Conservation (phyloP, 805 yeast species). For the Ogataea thermomethanolica region DNA sequence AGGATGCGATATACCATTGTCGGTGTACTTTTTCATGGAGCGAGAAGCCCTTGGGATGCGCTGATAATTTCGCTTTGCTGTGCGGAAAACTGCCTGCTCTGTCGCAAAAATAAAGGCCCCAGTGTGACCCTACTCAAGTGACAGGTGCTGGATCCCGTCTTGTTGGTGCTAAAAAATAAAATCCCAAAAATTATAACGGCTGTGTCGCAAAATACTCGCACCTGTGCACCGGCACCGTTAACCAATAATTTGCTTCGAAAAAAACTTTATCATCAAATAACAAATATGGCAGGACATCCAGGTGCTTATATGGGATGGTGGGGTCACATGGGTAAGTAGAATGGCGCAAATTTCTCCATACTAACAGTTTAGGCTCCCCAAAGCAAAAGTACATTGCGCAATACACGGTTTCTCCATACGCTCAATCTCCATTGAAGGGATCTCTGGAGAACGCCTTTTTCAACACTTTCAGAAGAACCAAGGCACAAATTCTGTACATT, state of each 20-base stretch:
- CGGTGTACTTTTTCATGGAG: conserved; percentile 10
- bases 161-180: not conserved
- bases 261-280: conserved; percentile 9
- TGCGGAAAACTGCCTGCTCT: too few species aligned
- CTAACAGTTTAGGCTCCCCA: conserved; percentile 48
- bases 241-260: conserved; percentile 9
- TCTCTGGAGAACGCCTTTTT: conserved; percentile 79
- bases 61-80: too few species aligned
- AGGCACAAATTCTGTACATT: conserved; percentile 76
- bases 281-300: conserved; percentile 63
- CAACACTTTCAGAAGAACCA: conserved; percentile 93
- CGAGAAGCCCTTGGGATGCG: not conserved
- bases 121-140: not conserved
- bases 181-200: not conserved
- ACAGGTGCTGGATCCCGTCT: not conserved
- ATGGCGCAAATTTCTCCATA: not conserved
- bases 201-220: not conserved
- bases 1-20: conserved; percentile 15
- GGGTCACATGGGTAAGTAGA: conserved; percentile 73
- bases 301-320: conserved; percentile 96
- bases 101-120: not conserved
- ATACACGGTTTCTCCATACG: conserved; percentile 90
- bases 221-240: conserved; percentile 4
- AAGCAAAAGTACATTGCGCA: conserved; percentile 81
- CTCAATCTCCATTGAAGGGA: conserved; percentile 90